A percentile compares a stretch with the other conserved stretches of the same genome.
These are phyloP conservation scores for Neovahlkampfia damariscottae DNA, from an alignment of 78 protist species.

Conservation along the genomic window DNA sequence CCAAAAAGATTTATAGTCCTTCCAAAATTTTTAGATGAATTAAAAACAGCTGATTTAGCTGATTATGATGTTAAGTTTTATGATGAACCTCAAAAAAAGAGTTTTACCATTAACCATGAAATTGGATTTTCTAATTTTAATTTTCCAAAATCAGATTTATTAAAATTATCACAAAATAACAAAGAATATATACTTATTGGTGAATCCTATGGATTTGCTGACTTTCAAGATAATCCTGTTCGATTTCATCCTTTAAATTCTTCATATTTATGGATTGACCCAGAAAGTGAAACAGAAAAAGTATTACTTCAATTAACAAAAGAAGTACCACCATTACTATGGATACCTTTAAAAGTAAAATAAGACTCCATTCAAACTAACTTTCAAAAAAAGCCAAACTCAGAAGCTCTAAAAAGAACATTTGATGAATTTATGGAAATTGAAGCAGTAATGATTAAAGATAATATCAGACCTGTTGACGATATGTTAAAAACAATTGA, in stretches of 20 bases:
- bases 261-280: neutral
- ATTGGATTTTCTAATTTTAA: too few relatives aligned
- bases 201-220: neutral
- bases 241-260: neutral
- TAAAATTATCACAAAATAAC: neutral
- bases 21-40: too few relatives aligned
- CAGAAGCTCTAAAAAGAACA: neutral
- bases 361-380: too few relatives aligned
- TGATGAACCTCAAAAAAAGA: too few relatives aligned
- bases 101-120: too few relatives aligned
- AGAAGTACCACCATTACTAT: neutral
- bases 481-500: neutral
- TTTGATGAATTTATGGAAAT: neutral
- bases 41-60: too few relatives aligned
- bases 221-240: neutral
- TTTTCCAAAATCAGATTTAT: neutral
- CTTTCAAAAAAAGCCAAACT: neutral
- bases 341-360: too few relatives aligned
- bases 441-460: neutral
- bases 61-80: too few relatives aligned
- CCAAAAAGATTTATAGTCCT: too few relatives aligned
- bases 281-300: neutral
- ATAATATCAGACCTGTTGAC: neutral
- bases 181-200: neutral
- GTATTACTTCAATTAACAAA: neutral